A percentile compares a stretch with the other conserved stretches of the same genome.
Evolutionary conservation across 2,329 filamentous ascomycete genomes (phyloP).

Genomic region (Exophiala spinifera): DNA sequence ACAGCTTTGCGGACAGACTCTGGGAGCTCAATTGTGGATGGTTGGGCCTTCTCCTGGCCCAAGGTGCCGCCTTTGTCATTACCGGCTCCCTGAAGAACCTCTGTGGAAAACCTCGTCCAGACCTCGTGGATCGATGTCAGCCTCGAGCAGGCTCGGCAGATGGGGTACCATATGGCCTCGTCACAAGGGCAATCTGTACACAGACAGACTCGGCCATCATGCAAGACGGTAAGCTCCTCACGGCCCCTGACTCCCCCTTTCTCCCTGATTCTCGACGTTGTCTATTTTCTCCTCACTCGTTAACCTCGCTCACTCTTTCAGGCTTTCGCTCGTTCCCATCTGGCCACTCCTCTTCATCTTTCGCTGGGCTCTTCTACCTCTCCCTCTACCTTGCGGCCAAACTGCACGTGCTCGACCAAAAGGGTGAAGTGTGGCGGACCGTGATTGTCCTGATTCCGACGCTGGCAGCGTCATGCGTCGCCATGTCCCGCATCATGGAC

Average conservation of each 20-base stretch:
- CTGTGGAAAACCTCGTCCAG: slow-evolving; percentile 58
- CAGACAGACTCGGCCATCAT: slow-evolving; percentile 49
- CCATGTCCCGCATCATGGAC: slow-evolving; percentile 60
- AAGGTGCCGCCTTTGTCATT: slow-evolving; percentile 56
- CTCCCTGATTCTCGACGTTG: no score
- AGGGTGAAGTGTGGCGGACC: slow-evolving; percentile 59
- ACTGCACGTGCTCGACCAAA: slow-evolving; percentile 58
- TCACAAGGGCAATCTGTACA: slow-evolving; percentile 51
- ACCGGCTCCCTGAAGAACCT: slow-evolving; percentile 58
- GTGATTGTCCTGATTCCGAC: slow-evolving; percentile 54
- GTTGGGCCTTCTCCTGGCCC: slow-evolving; percentile 54
- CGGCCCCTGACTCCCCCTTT: not conserved
- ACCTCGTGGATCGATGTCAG: slow-evolving; percentile 56
- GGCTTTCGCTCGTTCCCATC: slow-evolving; percentile 23
- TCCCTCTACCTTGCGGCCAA: slow-evolving; percentile 59
- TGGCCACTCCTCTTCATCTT: slow-evolving; percentile 51
- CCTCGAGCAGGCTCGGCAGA: slow-evolving; percentile 39
- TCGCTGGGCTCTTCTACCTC: slow-evolving; percentile 59
- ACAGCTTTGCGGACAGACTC: slow-evolving; percentile 55
- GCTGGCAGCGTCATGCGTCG: slow-evolving; percentile 54
- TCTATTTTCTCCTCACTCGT: not conserved
- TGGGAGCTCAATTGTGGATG: slow-evolving; percentile 63
- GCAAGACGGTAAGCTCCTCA: slow-evolving; percentile 48
- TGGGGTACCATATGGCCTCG: slow-evolving; percentile 40
- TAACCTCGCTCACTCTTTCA: slow-evolving; percentile 8